A percentile compares a stretch with the other conserved stretches of the same genome.
phyloP scores from a whole-genome alignment of 225 moss, liverwort and hornwort genomes.

The Polytrichum formosum region DNA sequence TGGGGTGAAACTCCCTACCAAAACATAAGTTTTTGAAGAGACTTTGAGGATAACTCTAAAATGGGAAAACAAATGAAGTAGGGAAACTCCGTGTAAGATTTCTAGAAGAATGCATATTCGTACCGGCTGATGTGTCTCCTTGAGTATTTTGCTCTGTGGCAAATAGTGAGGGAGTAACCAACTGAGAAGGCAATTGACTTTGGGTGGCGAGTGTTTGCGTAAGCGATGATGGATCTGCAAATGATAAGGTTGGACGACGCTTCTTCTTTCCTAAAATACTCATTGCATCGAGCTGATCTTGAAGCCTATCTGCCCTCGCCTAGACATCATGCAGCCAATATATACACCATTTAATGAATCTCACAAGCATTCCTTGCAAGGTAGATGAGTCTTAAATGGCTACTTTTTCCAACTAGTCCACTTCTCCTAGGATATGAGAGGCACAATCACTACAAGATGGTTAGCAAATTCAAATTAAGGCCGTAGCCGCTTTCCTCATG shows the following conservation, averaged over 20 bases:
- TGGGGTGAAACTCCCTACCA: too few species aligned
- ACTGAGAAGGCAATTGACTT: conserved; percentile 23
- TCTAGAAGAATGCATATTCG: background rate
- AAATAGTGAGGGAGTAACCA: conserved; percentile 24
- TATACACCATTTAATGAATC: conserved; percentile 2
- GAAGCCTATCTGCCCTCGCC: conserved; percentile 61
- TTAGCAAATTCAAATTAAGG: too few species aligned
- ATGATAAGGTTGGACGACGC: conserved; percentile 31
- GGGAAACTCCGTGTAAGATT: too few species aligned
- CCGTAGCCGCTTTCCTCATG: too few species aligned
- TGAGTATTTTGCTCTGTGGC: conserved; percentile 20
- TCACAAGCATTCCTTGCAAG: too few species aligned
- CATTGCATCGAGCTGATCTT: conserved; percentile 57
- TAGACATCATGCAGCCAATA: conserved; percentile 23
- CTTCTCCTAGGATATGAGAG: too few species aligned
- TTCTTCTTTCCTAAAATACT: conserved; percentile 59
- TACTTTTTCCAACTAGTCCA: too few species aligned
- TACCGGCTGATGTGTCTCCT: conserved; percentile 26
- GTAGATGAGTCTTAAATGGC: too few species aligned
- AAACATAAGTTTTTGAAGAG: too few species aligned
- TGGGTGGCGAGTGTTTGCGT: conserved; percentile 29
- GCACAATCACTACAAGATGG: too few species aligned
- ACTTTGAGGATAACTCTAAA: too few species aligned
- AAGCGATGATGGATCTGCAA: conserved; percentile 19
- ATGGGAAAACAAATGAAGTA: too few species aligned